Percentiles rank a stretch among this genome's conserved stretches.
Evolutionary conservation across 202 grass and related monocot genomes (phyloP).

Genomic region (Brachypodium distachyon): DNA sequence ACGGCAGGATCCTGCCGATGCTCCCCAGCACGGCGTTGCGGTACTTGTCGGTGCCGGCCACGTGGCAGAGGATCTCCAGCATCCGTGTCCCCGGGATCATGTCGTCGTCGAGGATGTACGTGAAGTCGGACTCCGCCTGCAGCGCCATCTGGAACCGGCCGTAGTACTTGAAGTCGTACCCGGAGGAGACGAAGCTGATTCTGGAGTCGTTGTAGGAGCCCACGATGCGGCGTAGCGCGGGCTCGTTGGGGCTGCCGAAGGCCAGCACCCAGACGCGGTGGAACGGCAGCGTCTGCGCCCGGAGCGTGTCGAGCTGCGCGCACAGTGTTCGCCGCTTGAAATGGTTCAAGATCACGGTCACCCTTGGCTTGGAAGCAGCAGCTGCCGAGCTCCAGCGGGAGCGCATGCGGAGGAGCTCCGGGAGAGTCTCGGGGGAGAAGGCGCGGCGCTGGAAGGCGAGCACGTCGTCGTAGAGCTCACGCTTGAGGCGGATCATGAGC

Average conservation of each 20-base stretch:
- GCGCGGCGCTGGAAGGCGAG: constrained; percentile 43
- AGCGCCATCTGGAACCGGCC: constrained; percentile 96
- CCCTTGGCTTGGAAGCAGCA: constrained; percentile 15
- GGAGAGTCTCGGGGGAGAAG: constrained; percentile 65
- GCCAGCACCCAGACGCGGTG: constrained; percentile 90
- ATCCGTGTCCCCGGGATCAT: constrained; percentile 74
- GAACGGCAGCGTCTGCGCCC: constrained; percentile 77
- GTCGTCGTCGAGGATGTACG: constrained; percentile 89
- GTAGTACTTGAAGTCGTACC: constrained; percentile 98
- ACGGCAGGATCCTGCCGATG: constrained; percentile 82
- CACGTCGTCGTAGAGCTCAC: constrained; percentile 80
- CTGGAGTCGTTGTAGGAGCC: constrained; percentile 81
- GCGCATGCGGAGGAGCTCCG: constrained; percentile 52
- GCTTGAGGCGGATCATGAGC: constrained; percentile 76
- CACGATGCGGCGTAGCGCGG: constrained; percentile 46
- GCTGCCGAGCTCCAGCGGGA: constrained; percentile 39
- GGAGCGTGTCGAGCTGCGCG: constrained; percentile 68
- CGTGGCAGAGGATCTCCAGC: constrained; percentile 87
- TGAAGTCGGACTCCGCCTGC: constrained; percentile 76
- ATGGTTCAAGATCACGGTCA: constrained; percentile 92
- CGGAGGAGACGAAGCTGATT: constrained; percentile 79
- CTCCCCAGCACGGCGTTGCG: constrained; percentile 74
- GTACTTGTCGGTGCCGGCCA: constrained; percentile 87
- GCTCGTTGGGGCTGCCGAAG: constrained; percentile 82
- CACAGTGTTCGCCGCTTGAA: constrained; percentile 93